Conservation (phyloP, 331 rosid species). For the Ulmus americana region DNA sequence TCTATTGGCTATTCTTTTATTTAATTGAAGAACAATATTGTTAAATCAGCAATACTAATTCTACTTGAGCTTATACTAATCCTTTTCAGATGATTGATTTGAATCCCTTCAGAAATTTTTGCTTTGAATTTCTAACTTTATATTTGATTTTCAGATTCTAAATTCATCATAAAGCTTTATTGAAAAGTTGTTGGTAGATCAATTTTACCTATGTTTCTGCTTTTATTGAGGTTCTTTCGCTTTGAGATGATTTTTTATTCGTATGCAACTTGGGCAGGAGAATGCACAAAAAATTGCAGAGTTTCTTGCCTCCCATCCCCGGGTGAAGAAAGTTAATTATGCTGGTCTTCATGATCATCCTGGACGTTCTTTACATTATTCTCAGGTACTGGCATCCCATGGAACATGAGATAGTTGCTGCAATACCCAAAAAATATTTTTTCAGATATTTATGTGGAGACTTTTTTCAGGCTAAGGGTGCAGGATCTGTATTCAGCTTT, state of each 20-base stretch:
- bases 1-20: background rate
- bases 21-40: background rate
- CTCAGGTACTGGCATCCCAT: conserved; percentile 52
- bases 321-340: conserved; percentile 65
- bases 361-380: conserved; percentile 66
- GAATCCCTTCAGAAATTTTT: background rate
- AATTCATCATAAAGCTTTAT: background rate
- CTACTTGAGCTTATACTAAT: background rate
- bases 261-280: conserved; percentile 42
- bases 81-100: background rate
- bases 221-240: background rate
- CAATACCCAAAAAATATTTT: background rate
- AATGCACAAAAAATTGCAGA: conserved; percentile 92
- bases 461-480: conserved; percentile 76
- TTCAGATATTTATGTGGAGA: conserved; percentile 11
- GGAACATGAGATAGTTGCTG: conserved; percentile 17
- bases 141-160: background rate
- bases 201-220: background rate
- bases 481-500: conserved; percentile 91
- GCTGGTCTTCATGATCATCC: conserved; percentile 75
- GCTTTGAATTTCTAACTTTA: background rate
- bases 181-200: background rate
- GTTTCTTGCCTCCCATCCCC: conserved; percentile 75
- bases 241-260: background rate
- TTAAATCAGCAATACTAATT: background rate